Evolutionary conservation across 352 stramenopile species (phyloP), one percentile per base, ranked within the genome.

Genomic region (Pythium chondricola): DNA sequence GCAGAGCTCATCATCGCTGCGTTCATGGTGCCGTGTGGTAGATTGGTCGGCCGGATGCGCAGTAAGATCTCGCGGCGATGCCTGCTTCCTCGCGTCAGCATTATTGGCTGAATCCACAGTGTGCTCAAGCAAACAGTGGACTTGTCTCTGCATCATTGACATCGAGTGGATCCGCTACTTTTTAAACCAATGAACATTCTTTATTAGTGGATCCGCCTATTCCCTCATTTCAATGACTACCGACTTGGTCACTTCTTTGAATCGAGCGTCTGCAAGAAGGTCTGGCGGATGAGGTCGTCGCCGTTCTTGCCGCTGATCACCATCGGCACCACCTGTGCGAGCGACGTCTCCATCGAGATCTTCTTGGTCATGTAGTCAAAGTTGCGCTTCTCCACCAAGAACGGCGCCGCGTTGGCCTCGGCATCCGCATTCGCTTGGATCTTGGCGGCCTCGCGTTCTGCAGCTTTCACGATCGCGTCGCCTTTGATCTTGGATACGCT

Each of bases 281-380:
- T 71, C 36, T 79, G 64, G 33, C 74, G 74, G 43, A 94, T 91
- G 39, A 94, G 66, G 8, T 81, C 74, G 56, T 90, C 80, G 37
- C 83, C 83, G 47, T 87, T 85, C 52, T 91, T 88, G 53, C 83
- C 83, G 52, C 75, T 88, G 41, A 94, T 85, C 11, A 94, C 76
- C 51, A 92, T 63, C 9, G 80, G 78, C 14, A 87, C 67, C 10
- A 63, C 57, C 44, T 73, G 38, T 1, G 83, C 71, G 24, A 94
- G 58, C 10, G 58, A 48, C 14, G 69, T 65, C 49, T 92, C 70
- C 17, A 94, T 58, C 24, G 41, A 21, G 38, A 91, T 73, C 44
- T 82, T 83, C 66, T 89, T 90, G 44, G 65, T 58, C 42, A 85
- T 67, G 61, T 87, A 85, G 37, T 94, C 80, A 32, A 78, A 92